phyloP scores from a whole-genome alignment of 768 basidiomycete species.

The Imleria badia region DNA sequence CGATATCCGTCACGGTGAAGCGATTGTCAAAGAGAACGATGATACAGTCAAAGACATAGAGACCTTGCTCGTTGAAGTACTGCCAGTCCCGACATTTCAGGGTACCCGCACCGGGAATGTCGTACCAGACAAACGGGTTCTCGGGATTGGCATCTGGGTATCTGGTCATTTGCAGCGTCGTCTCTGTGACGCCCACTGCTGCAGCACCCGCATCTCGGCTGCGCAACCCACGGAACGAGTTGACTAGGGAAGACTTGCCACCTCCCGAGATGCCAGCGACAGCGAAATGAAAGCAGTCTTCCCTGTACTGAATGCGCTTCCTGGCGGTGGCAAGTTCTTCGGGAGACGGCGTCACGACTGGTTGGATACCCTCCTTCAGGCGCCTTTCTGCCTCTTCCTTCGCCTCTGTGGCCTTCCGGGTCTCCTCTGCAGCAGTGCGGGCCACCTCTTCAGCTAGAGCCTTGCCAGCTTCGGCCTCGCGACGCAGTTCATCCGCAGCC shows the following conservation, averaged over 20 bases:
- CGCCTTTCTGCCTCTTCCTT: constrained; percentile 15
- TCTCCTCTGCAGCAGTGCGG: constrained; percentile 17
- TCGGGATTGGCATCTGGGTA: constrained; percentile 15
- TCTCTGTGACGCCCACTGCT: constrained; percentile 20
- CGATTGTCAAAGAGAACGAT: constrained; percentile 22
- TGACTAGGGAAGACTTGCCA: constrained; percentile 39
- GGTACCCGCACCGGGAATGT: constrained; percentile 23
- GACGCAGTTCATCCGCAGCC: constrained; percentile 21
- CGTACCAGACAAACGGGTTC: constrained; percentile 24
- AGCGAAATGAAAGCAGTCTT: constrained; percentile 34
- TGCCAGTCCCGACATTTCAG: constrained; percentile 21
- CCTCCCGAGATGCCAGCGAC: constrained; percentile 35
- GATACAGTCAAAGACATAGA: constrained; percentile 27
- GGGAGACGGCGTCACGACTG: constrained; percentile 14
- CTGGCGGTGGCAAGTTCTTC: constrained; percentile 17
- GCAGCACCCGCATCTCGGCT: constrained; percentile 17
- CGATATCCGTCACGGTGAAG: constrained; percentile 22
- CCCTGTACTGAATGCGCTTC: constrained; percentile 20
- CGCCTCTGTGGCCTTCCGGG: constrained; percentile 15
- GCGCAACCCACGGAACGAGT: constrained; percentile 35
- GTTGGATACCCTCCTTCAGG: constrained; percentile 25
- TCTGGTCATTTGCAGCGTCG: constrained; percentile 13
- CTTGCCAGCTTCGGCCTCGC: constrained; percentile 15
- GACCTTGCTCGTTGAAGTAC: constrained; percentile 24
- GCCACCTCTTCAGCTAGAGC: constrained; percentile 15